Conservation (phyloP, 441 rosid genomes). For the Adansonia gregorii region DNA sequence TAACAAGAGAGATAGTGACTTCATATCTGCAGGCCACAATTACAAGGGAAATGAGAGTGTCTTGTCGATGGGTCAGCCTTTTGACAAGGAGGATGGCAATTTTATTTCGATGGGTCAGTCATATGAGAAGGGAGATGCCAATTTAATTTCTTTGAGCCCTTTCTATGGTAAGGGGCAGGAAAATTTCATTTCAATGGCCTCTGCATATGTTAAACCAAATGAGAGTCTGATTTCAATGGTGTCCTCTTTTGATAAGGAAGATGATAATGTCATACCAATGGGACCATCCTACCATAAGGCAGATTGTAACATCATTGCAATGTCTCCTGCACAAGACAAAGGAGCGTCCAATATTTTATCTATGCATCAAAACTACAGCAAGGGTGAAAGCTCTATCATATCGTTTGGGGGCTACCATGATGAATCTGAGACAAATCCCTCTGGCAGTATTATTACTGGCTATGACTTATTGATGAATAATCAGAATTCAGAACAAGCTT, state of each 20-base stretch:
- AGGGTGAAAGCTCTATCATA: conserved; percentile 37
- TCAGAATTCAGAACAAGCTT: conserved; percentile 37
- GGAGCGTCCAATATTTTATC: conserved; percentile 42
- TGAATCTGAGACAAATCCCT: conserved; percentile 39
- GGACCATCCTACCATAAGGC: conserved; percentile 42
- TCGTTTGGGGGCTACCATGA: conserved; percentile 44
- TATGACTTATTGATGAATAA: conserved; percentile 41
- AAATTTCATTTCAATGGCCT: conserved; percentile 46
- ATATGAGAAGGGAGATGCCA: conserved; percentile 43
- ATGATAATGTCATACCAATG: conserved; percentile 38
- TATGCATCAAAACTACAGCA: conserved; percentile 42
- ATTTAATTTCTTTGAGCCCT: conserved; percentile 40
- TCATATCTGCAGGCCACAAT: conserved; percentile 41
- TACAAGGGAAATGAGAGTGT: conserved; percentile 44
- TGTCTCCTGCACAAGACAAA: conserved; percentile 39
- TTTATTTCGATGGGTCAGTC: conserved; percentile 45
- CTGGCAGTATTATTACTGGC: conserved; percentile 38
- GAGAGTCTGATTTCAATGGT: conserved; percentile 48
- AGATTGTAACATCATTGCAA: conserved; percentile 34
- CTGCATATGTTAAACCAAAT: conserved; percentile 38
- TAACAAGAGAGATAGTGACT: conserved; percentile 40
- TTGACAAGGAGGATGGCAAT: conserved; percentile 42
- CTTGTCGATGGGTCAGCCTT: conserved; percentile 48
- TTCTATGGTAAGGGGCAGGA: conserved; percentile 43
- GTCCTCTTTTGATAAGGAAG: conserved; percentile 40